Evolutionary conservation across 202 grass and related monocot genomes (phyloP).

Genomic region (Schoenoplectus triqueter): DNA sequence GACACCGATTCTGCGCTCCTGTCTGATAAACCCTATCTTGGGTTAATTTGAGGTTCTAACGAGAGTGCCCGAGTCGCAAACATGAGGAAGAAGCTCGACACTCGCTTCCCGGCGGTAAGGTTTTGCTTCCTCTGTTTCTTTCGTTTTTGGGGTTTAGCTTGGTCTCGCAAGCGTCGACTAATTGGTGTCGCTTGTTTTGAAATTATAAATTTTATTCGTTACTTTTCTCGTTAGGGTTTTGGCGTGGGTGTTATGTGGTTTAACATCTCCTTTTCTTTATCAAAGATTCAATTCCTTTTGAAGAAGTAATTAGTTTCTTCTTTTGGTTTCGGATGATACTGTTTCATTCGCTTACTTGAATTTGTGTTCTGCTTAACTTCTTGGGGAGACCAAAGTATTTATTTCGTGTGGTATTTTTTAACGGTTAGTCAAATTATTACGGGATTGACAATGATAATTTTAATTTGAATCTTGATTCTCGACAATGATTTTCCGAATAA

Average conservation of each 20-base stretch:
- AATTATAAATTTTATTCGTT: not conserved
- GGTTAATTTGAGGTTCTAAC: not conserved
- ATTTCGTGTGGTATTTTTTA: not conserved
- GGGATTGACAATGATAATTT: not conserved
- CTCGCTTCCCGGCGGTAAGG: conserved; percentile 86
- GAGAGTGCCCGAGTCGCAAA: conserved; percentile 13
- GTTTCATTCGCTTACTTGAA: not conserved
- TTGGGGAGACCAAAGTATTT: not conserved
- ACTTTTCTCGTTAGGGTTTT: conserved; percentile 34
- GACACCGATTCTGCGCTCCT: not conserved
- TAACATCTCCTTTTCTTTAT: conserved; percentile 5
- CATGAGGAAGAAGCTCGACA: conserved; percentile 97
- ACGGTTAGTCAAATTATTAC: not conserved
- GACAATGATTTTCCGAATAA: not conserved
- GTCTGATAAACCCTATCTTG: conserved; percentile 20
- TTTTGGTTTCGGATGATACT: not conserved
- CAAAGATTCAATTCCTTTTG: conserved; percentile 26
- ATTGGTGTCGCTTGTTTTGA: not conserved
- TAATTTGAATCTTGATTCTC: not conserved
- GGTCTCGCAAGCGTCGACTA: not conserved
- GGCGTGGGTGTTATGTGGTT: conserved; percentile 21
- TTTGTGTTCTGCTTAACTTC: not conserved
- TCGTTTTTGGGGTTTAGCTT: not conserved
- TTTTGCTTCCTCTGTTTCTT: not conserved
- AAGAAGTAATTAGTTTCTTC: conserved; percentile 23